A percentile compares a stretch with the other conserved stretches of the same genome.
phyloP scores from a whole-genome alignment of 176 grass and related monocot genomes.

The Cymbopogon citratus region DNA sequence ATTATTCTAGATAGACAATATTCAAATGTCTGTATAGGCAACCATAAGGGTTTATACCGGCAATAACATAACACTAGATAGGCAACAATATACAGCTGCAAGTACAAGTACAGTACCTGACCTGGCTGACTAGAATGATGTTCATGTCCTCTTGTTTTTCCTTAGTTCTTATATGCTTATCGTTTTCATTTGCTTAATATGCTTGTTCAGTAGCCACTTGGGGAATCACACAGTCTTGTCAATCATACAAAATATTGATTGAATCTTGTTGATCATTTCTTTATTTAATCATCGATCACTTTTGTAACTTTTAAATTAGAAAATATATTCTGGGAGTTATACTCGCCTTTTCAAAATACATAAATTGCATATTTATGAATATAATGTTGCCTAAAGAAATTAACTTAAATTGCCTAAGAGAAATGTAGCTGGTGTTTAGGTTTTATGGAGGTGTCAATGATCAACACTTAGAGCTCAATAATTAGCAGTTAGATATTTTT shows the following conservation, averaged over 20 bases:
- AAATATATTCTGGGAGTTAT: not conserved
- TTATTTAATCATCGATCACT: not conserved
- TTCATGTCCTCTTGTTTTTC: not conserved
- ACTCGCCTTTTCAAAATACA: no score
- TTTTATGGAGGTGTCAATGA: no score
- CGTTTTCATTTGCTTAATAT: constrained; percentile 1
- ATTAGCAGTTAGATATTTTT: no score
- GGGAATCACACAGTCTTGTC: not conserved
- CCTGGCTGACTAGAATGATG: constrained; percentile 9
- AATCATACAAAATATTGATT: not conserved
- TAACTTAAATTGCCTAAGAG: no score
- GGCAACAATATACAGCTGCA: not conserved
- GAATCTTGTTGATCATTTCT: not conserved
- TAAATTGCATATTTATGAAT: no score
- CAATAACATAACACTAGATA: no score
- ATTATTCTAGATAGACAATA: no score
- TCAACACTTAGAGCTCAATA: no score
- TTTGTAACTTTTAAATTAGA: not conserved
- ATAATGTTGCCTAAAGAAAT: no score
- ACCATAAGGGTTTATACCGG: no score
- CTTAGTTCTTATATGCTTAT: not conserved
- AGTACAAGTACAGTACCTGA: constrained; percentile 1
- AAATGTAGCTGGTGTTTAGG: no score
- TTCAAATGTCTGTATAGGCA: no score
- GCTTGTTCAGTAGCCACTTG: not conserved